These are phyloP conservation scores for Emergomyces orientalis DNA, from an alignment of 2,329 filamentous ascomycete species.

Conservation along the genomic window DNA sequence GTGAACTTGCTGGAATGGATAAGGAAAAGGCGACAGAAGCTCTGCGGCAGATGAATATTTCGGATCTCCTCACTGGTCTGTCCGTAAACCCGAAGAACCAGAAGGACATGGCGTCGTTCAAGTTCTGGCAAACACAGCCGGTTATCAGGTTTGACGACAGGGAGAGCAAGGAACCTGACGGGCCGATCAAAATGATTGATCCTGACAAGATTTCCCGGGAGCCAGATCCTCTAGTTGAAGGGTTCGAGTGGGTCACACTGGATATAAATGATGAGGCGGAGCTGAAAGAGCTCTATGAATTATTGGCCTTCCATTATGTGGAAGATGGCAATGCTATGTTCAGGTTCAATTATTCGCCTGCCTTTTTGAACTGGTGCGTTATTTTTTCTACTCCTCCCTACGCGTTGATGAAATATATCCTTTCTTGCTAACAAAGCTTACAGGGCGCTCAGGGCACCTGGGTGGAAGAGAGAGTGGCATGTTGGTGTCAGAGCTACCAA, in stretches of 20 bases:
- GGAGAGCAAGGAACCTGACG: slow-evolving; percentile 53
- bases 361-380: slow-evolving; percentile 74
- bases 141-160: slow-evolving; percentile 67
- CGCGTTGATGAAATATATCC: not conserved
- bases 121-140: slow-evolving; percentile 97
- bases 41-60: slow-evolving; percentile 41
- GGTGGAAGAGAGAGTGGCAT: slow-evolving; percentile 91
- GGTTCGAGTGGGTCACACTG: slow-evolving; percentile 91
- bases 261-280: slow-evolving; percentile 69
- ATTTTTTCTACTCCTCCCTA: not conserved
- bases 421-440: not conserved
- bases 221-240: slow-evolving; percentile 63
- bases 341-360: slow-evolving; percentile 86
- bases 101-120: slow-evolving; percentile 95
- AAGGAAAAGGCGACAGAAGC: slow-evolving; percentile 48
- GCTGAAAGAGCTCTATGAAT: slow-evolving; percentile 82
- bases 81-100: slow-evolving; percentile 75
- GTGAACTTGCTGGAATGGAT: slow-evolving; percentile 63
- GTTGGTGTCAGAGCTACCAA: slow-evolving; percentile 79
- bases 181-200: slow-evolving; percentile 72
- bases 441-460: slow-evolving; percentile 88
- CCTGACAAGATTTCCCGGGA: slow-evolving; percentile 70
- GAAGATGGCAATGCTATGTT: slow-evolving; percentile 97
- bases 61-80: slow-evolving; percentile 42
- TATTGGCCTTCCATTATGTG: slow-evolving; percentile 89